phyloP scores from a whole-genome alignment of 2,329 filamentous ascomycete species.

The Aspergillus intermedius region DNA sequence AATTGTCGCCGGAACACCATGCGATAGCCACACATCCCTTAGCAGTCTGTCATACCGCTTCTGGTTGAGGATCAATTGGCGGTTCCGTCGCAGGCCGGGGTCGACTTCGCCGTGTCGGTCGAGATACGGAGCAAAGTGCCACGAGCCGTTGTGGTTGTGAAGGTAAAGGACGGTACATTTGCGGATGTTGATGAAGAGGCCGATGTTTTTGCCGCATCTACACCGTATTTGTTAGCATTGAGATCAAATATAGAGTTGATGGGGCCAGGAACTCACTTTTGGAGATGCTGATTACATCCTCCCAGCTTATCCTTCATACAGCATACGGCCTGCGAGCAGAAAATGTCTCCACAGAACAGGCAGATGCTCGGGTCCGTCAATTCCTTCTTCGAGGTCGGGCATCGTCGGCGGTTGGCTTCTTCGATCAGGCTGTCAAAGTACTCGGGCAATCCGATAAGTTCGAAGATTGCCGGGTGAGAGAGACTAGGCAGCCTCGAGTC shows the following conservation, averaged over 20 bases:
- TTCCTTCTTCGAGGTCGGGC: constrained; percentile 86
- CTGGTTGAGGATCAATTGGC: constrained; percentile 88
- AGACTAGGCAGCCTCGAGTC: constrained; percentile 42
- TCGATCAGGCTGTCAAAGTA: constrained; percentile 91
- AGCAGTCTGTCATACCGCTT: constrained; percentile 86
- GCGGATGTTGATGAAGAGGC: constrained; percentile 93
- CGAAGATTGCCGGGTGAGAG: constrained; percentile 85
- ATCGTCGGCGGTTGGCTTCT: constrained; percentile 75
- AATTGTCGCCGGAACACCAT: constrained; percentile 83
- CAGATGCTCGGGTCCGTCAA: constrained; percentile 86
- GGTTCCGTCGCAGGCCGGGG: constrained; percentile 76
- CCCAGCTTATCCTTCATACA: constrained; percentile 68
- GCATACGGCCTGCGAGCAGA: constrained; percentile 90
- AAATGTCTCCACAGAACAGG: constrained; percentile 92
- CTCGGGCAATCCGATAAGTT: constrained; percentile 84
- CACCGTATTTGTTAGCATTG: constrained; percentile 9
- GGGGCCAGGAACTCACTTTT: constrained; percentile 54
- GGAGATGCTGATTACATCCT: constrained; percentile 85
- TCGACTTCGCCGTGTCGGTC: constrained; percentile 95
- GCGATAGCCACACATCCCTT: constrained; percentile 76
- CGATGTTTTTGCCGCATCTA: constrained; percentile 81
- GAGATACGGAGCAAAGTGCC: constrained; percentile 82
- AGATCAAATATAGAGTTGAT: not conserved
- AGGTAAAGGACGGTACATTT: constrained; percentile 91
- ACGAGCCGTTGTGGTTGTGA: constrained; percentile 75